Conservation (phyloP, 805 yeast species). For the Monosporozyma aerobia region DNA sequence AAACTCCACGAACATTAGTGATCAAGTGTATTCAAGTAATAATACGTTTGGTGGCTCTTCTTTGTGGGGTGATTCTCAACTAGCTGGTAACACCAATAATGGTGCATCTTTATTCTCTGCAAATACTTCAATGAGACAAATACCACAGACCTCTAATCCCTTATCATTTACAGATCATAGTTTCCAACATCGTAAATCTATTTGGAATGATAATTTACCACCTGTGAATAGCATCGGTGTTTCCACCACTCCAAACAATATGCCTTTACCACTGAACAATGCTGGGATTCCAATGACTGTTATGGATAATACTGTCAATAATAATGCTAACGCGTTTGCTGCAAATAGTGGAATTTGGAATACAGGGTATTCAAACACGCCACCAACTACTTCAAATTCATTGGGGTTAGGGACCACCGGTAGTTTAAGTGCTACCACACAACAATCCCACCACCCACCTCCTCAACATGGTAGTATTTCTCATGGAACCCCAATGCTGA, state of each 20-base stretch:
- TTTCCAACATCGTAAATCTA: constrained; percentile 15
- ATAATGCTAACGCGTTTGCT: background rate
- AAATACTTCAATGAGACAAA: background rate
- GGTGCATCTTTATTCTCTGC: background rate
- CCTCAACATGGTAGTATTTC: background rate
- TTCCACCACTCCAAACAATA: background rate
- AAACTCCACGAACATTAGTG: constrained; percentile 17
- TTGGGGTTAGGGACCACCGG: background rate
- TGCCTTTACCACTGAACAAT: background rate
- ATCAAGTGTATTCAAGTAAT: constrained; percentile 1
- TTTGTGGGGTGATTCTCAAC: background rate
- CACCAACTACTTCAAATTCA: background rate
- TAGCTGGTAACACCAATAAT: background rate
- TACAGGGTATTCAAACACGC: background rate
- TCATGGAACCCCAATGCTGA: background rate
- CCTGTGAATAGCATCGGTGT: background rate
- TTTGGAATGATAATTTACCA: constrained; percentile 18
- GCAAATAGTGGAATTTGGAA: background rate
- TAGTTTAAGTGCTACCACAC: background rate
- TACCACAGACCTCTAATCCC: background rate
- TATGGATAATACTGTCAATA: background rate
- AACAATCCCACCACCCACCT: background rate
- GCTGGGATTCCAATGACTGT: background rate
- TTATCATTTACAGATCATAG: background rate
- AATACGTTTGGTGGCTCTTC: background rate